These are phyloP conservation scores for Pseudocercospora eumusae DNA, from an alignment of 2,329 filamentous ascomycete genomes.

Conservation along the genomic window DNA sequence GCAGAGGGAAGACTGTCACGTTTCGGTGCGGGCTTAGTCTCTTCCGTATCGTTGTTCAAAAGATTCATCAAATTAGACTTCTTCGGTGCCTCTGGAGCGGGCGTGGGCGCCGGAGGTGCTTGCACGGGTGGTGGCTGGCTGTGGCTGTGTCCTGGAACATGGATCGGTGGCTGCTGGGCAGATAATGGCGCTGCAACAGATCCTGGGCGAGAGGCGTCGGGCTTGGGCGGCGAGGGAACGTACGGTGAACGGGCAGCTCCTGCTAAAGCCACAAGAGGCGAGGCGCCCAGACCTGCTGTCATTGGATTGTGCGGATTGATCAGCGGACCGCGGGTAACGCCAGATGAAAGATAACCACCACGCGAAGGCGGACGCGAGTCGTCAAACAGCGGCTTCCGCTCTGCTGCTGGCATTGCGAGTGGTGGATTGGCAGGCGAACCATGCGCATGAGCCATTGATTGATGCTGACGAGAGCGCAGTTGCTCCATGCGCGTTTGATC, in stretches of 20 bases:
- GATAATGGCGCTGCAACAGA: slow-evolving; percentile 29
- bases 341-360: slow-evolving; percentile 22
- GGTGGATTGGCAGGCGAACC: slow-evolving; percentile 35
- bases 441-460: slow-evolving; percentile 29
- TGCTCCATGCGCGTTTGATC: slow-evolving; percentile 32
- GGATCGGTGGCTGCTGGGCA: slow-evolving; percentile 20
- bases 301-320: slow-evolving; percentile 25
- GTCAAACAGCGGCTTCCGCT: slow-evolving; percentile 35
- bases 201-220: slow-evolving; percentile 36
- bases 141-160: slow-evolving; percentile 19
- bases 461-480: slow-evolving; percentile 25
- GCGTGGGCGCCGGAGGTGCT: slow-evolving; percentile 30
- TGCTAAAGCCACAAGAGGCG: slow-evolving; percentile 26
- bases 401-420: slow-evolving; percentile 26
- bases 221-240: slow-evolving; percentile 38
- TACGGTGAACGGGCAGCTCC: slow-evolving; percentile 25
- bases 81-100: slow-evolving; percentile 40
- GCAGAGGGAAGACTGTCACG: slow-evolving; percentile 35
- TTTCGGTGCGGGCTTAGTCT: slow-evolving; percentile 32
- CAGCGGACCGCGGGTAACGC: slow-evolving; percentile 23
- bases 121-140: slow-evolving; percentile 21
- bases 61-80: slow-evolving; percentile 42
- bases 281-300: slow-evolving; percentile 19
- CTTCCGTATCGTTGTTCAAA: slow-evolving; percentile 40
- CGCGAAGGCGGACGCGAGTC: slow-evolving; percentile 36